phyloP scores from a whole-genome alignment of 2,329 filamentous ascomycete species.

The Sarocladium brachiariae region DNA sequence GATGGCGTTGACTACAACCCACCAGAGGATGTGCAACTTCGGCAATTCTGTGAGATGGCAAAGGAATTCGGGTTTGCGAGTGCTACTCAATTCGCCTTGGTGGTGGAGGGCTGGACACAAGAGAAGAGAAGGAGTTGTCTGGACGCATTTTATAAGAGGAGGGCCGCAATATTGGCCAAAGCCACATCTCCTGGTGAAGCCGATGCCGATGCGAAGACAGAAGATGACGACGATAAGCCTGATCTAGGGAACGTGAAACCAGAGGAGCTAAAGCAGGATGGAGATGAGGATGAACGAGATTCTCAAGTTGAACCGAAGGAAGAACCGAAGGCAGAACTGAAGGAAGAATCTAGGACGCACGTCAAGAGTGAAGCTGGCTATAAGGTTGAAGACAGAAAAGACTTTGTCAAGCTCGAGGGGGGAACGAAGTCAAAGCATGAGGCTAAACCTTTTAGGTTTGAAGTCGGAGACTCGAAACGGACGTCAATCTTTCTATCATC shows the following conservation, averaged over 20 bases:
- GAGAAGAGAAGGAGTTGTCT: constrained; percentile 72
- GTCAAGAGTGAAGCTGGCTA: neutral
- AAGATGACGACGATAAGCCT: constrained; percentile 8
- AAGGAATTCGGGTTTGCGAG: constrained; percentile 67
- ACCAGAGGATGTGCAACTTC: constrained; percentile 61
- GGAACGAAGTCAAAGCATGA: constrained; percentile 8
- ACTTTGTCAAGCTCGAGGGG: neutral
- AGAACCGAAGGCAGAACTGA: constrained; percentile 9
- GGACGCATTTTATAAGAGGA: constrained; percentile 68
- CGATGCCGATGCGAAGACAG: constrained; percentile 14
- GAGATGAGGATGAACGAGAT: constrained; percentile 9
- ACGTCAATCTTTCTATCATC: constrained; percentile 20
- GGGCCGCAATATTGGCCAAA: constrained; percentile 44
- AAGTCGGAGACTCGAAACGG: constrained; percentile 8
- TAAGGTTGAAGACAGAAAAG: neutral
- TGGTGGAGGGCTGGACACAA: constrained; percentile 87
- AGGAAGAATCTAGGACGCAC: neutral
- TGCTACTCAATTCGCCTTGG: constrained; percentile 77
- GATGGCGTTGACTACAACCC: constrained; percentile 55
- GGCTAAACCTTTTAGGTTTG: constrained; percentile 4
- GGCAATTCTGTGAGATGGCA: constrained; percentile 92
- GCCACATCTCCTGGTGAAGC: constrained; percentile 19
- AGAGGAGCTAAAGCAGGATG: neutral
- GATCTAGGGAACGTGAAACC: constrained; percentile 5
- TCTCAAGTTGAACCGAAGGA: constrained; percentile 11